Evolutionary conservation across 73 alveolate species (phyloP).

Genomic region (Urostyla sp.): DNA sequence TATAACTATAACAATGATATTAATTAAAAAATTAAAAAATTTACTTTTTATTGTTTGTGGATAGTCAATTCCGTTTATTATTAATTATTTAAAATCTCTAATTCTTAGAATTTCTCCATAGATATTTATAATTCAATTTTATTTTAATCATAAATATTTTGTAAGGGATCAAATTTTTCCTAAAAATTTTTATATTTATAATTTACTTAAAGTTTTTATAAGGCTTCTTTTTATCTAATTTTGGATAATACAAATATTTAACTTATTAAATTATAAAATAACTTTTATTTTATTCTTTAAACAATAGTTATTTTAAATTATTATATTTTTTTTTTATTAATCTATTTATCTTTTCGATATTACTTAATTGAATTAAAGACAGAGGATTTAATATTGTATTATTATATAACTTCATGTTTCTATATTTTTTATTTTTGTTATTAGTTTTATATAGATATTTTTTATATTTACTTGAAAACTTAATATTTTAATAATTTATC

Average conservation of each 20-base stretch:
- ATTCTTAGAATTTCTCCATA: neutral
- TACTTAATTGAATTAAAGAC: neutral
- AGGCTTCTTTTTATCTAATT: constrained; percentile 12
- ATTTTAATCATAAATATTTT: constrained; percentile 18
- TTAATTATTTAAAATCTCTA: neutral
- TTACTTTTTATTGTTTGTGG: no score
- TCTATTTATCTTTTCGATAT: neutral
- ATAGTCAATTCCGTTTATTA: neutral
- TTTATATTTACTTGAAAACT: no score
- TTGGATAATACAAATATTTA: neutral
- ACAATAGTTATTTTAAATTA: neutral
- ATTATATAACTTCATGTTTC: no score
- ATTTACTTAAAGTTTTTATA: neutral
- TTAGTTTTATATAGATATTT: no score
- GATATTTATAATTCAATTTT: neutral
- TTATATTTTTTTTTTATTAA: neutral
- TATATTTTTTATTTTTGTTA: no score
- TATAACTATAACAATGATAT: no score
- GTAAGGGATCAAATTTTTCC: constrained; percentile 9
- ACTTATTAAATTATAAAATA: neutral
- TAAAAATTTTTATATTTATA: neutral
- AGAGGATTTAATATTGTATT: neutral
- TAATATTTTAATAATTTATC: no score
- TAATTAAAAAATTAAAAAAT: no score
- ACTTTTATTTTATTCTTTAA: neutral